These are phyloP conservation scores for Neurospora sublineolata DNA, from an alignment of 495 filamentous ascomycete genomes.

Conservation along the genomic window DNA sequence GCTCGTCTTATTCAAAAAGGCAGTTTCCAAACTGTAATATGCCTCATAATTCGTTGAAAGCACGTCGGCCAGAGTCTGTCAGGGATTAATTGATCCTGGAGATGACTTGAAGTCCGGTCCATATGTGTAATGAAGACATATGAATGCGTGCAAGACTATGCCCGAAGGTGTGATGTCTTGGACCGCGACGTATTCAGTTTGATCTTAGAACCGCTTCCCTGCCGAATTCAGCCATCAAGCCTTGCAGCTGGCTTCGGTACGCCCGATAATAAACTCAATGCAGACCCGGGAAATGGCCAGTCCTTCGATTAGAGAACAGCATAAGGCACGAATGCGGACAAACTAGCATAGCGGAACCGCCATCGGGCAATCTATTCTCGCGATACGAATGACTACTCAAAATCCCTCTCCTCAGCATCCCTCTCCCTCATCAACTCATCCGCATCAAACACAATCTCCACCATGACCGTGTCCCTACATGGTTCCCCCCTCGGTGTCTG, in stretches of 20 bases:
- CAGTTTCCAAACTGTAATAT: not conserved
- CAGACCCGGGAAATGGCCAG: too few species aligned
- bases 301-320: not conserved
- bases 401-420: not conserved
- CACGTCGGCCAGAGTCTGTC: too few species aligned
- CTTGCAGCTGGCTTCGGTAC: too few species aligned
- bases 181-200: too few species aligned
- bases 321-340: not conserved
- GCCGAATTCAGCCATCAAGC: too few species aligned
- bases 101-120: too few species aligned
- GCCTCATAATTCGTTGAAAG: not conserved
- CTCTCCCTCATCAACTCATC: not conserved
- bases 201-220: too few species aligned
- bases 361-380: not conserved
- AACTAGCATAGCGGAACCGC: not conserved
- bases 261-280: too few species aligned
- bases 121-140: too few species aligned
- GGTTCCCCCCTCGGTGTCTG: slow-evolving; percentile 5
- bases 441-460: slow-evolving; percentile 14
- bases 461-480: slow-evolving; percentile 7
- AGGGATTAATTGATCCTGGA: too few species aligned
- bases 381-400: not conserved
- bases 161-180: too few species aligned
- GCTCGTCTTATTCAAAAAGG: not conserved
- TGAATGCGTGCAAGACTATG: too few species aligned